Evolutionary conservation across 2,329 filamentous ascomycete genomes (phyloP), one percentile per base, ranked within the genome.

Genomic region (Annulohypoxylon truncatum): DNA sequence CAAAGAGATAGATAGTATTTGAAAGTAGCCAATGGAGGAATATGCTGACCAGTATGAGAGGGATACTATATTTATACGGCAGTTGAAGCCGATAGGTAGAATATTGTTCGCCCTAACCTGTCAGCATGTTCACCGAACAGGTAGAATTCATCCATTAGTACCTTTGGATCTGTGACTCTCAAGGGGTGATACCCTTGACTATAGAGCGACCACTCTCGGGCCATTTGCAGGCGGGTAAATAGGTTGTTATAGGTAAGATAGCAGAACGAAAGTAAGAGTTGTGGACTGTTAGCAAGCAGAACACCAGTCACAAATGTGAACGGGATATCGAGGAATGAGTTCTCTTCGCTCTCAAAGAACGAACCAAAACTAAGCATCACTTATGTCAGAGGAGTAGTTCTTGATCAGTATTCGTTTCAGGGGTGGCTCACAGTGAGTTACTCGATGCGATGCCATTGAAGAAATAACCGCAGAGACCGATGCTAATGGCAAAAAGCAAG

Each of bases 21-120:
- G 81, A 83, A 4, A 80, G 71, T 2, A 82, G 62, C 80, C 80
- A 83, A 52, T 84, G 81, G 13, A 82, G 71, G 10, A 79, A 20
- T 9, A 73, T 74, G 6, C 76, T 79, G 1, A 75, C 40, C 2
- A 64, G 33, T 6, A 82, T 71, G 2, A 82, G 71, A 2, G 80
- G 77, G 1, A 82, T 38, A 13, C 74, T 77, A 55, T 80, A 83
- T 42, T 73, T 76, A 61, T 79, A 82, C 0, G 82, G 81, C 4
- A 83, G 58, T 22, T 78, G 77, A 3, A 83, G 76, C 22, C 75
- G 77, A 56, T 80, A 81, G 0, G 75, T 79, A 1, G 75, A 77
- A 7, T 73, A 70, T 67, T 83, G 81, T 1, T 70, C 22, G 0
- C 73, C 75, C 66, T 71, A 38, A 13, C 29, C 1, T 51, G n/a